Percentiles rank a stretch among this genome's conserved stretches.
Evolutionary conservation across 2,329 filamentous ascomycete genomes (phyloP).

Genomic region (Trichoderma atrobrunneum): DNA sequence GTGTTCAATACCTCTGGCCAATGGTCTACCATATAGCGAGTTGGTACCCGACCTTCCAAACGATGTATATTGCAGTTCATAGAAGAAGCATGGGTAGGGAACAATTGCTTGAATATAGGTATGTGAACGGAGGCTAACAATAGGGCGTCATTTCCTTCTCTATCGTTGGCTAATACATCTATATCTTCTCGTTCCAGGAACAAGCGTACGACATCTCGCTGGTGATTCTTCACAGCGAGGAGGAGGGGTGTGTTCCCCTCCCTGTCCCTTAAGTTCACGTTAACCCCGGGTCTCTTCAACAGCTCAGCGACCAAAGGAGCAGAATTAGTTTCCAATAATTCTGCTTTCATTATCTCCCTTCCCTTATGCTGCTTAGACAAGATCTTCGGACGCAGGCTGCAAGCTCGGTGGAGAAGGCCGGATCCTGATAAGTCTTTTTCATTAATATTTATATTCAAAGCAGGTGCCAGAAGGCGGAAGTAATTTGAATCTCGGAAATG

Average conservation of each 20-base stretch:
- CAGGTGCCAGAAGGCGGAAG: too few relatives aligned
- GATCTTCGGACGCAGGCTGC: too few relatives aligned
- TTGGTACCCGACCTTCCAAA: background rate
- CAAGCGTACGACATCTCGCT: background rate
- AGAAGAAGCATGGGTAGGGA: fast-evolving
- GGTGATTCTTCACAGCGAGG: background rate
- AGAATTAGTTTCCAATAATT: background rate
- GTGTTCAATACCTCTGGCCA: background rate
- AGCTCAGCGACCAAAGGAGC: background rate
- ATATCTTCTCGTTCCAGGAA: background rate
- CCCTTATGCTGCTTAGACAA: fast-evolving
- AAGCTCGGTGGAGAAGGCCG: too few relatives aligned
- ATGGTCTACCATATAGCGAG: background rate
- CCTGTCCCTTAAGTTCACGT: background rate
- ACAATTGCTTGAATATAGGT: background rate
- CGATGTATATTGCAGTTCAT: fast-evolving
- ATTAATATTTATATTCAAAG: too few relatives aligned
- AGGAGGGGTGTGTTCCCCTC: background rate
- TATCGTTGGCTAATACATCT: fast-evolving
- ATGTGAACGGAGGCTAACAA: fast-evolving
- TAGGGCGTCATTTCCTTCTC: background rate
- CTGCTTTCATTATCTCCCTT: background rate
- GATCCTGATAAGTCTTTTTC: too few relatives aligned
- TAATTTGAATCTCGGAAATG: too few relatives aligned
- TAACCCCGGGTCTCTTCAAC: background rate